These are phyloP conservation scores for Sphagnurus paluster DNA, from an alignment of 1,284 basidiomycete genomes.

Conservation along the genomic window DNA sequence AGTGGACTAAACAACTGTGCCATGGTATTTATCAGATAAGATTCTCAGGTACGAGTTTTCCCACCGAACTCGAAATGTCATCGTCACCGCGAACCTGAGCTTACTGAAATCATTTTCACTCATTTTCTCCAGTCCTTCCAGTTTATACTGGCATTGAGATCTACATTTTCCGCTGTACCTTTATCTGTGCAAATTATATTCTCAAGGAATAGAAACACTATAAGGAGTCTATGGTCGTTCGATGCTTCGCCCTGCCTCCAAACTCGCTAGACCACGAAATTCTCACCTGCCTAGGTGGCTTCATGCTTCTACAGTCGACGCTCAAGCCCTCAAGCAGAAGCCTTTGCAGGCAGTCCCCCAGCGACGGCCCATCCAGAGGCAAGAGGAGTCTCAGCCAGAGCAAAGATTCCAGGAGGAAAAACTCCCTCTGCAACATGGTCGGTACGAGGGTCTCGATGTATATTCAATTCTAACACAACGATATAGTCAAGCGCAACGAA, in stretches of 20 bases:
- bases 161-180: no score
- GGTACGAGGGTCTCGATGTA: slow-evolving; percentile 2
- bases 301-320: slow-evolving; percentile 21
- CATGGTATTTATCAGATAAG: slow-evolving; percentile 16
- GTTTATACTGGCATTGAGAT: no score
- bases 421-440: slow-evolving; percentile 13
- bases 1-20: no score
- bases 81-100: no score
- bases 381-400: slow-evolving; percentile 7
- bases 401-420: slow-evolving; percentile 9
- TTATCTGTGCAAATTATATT: no score
- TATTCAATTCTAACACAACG: background rate
- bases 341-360: slow-evolving; percentile 1
- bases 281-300: slow-evolving; percentile 25
- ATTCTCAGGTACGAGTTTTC: slow-evolving; percentile 11
- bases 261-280: slow-evolving; percentile 21
- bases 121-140: no score
- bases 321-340: slow-evolving; percentile 23
- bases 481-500: slow-evolving; percentile 72
- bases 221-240: slow-evolving; percentile 19
- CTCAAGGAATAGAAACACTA: no score
- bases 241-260: slow-evolving; percentile 24
- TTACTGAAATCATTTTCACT: no score
- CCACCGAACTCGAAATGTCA: slow-evolving; percentile 2
- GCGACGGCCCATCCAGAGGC: slow-evolving; percentile 2